phyloP scores from a whole-genome alignment of 108 stramenopile species.

The Discostella pseudostelligera region DNA sequence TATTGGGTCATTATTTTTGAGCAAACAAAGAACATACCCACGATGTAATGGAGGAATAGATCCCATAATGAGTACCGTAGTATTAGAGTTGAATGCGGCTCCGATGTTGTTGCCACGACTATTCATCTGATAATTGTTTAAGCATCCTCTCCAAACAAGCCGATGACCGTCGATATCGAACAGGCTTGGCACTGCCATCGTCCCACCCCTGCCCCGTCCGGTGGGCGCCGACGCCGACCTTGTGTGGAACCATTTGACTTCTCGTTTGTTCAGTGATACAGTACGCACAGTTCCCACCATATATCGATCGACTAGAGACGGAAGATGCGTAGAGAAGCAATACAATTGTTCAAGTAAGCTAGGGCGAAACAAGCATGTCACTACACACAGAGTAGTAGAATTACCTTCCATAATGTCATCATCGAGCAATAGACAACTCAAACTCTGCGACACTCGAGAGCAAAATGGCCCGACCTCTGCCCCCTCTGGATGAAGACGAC shows the following conservation, averaged over 20 bases:
- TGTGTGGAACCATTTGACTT: conserved; percentile 45
- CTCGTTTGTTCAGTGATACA: conserved; percentile 15
- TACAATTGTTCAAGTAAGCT: background rate
- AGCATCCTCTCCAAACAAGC: conserved; percentile 41
- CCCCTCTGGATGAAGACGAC: conserved; percentile 45
- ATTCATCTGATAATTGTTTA: conserved; percentile 8
- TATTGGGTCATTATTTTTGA: conserved; percentile 38
- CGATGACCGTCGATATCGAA: conserved; percentile 43
- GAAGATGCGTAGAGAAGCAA: background rate
- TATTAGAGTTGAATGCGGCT: conserved; percentile 3
- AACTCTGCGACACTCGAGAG: conserved; percentile 31
- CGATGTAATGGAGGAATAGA: conserved; percentile 41
- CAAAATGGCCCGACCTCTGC: conserved; percentile 47
- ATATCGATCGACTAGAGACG: conserved; percentile 34
- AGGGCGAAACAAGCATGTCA: background rate
- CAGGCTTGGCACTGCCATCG: conserved; percentile 25
- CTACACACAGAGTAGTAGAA: background rate
- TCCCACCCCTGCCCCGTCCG: conserved; percentile 38
- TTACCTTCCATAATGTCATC: conserved; percentile 44
- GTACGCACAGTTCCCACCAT: conserved; percentile 38
- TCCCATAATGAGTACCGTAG: conserved; percentile 36
- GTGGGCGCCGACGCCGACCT: conserved; percentile 20
- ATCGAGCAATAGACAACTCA: conserved; percentile 35
- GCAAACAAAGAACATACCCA: conserved; percentile 27
- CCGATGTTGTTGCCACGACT: background rate